Evolutionary conservation across 352 stramenopile species (phyloP).

Genomic region (Phytopythium ostracodes): DNA sequence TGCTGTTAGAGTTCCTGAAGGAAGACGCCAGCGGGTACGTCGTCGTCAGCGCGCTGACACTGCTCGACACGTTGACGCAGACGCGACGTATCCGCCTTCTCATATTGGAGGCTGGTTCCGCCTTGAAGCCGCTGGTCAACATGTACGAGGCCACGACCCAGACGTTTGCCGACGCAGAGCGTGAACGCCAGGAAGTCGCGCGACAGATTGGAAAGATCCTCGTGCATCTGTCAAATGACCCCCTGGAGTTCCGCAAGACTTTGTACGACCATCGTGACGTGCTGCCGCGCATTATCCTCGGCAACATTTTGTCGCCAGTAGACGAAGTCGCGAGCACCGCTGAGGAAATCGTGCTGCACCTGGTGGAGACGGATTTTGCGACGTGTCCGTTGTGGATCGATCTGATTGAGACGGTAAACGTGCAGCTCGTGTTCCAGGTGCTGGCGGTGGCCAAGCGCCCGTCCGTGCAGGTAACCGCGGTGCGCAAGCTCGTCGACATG

Average conservation of each 20-base stretch:
- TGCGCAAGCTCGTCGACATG: constrained; percentile 74
- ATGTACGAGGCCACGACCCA: constrained; percentile 46
- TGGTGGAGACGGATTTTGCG: constrained; percentile 78
- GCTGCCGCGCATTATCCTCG: constrained; percentile 49
- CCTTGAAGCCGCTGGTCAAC: constrained; percentile 46
- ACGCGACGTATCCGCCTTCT: constrained; percentile 65
- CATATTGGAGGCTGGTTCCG: constrained; percentile 56
- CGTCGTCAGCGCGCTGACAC: constrained; percentile 23
- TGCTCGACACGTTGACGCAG: constrained; percentile 48
- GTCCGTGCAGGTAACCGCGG: constrained; percentile 61
- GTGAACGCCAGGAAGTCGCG: constrained; percentile 34
- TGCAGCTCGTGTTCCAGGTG: constrained; percentile 56
- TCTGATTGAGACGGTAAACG: constrained; percentile 59
- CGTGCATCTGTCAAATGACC: constrained; percentile 66
- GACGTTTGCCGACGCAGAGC: constrained; percentile 30
- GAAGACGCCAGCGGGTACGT: constrained; percentile 26
- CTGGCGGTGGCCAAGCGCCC: constrained; percentile 46
- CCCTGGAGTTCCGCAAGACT: constrained; percentile 76
- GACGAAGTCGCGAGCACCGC: constrained; percentile 52
- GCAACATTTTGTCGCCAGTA: constrained; percentile 55
- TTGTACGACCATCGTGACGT: constrained; percentile 64
- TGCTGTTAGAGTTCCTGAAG: constrained; percentile 57
- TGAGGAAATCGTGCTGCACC: constrained; percentile 68
- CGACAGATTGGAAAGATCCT: constrained; percentile 51
- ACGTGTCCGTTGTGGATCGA: constrained; percentile 80